These are phyloP conservation scores for Debaryomyces sp. DNA, from an alignment of 1,139 yeast genomes.

Conservation along the genomic window DNA sequence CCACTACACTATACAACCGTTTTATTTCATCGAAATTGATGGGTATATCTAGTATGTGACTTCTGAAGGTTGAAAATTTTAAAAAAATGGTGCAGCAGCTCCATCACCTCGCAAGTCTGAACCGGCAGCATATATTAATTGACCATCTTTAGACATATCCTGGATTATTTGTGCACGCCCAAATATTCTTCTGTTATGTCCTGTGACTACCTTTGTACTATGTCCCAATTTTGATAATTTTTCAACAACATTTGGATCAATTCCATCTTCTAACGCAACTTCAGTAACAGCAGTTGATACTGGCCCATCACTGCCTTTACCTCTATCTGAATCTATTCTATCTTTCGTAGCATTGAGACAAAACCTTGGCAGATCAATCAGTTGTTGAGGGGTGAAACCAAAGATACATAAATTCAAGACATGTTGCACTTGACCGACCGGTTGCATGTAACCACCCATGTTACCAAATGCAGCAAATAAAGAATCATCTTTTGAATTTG, in stretches of 20 bases:
- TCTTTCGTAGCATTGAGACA: slow-evolving; percentile 58
- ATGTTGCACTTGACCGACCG: slow-evolving; percentile 84
- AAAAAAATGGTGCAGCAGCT: slow-evolving; percentile 56
- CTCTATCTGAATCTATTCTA: slow-evolving; percentile 46
- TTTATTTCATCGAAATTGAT: not conserved
- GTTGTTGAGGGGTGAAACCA: slow-evolving; percentile 71
- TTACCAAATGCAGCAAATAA: slow-evolving; percentile 76
- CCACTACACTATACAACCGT: slow-evolving; percentile 42
- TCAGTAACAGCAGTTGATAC: slow-evolving; percentile 59
- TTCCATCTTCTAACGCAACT: slow-evolving; percentile 70
- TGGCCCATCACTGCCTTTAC: slow-evolving; percentile 71
- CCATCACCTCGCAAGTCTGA: slow-evolving; percentile 85
- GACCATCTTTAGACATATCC: slow-evolving; percentile 41
- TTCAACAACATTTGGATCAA: slow-evolving; percentile 43
- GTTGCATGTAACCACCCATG: slow-evolving; percentile 90
- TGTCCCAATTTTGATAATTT: slow-evolving; percentile 61
- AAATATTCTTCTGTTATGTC: slow-evolving; percentile 49
- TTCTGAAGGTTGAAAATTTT: not conserved
- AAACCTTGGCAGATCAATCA: slow-evolving; percentile 76
- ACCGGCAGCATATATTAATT: slow-evolving; percentile 65
- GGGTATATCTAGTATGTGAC: not conserved
- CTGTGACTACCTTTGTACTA: slow-evolving; percentile 46
- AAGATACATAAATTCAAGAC: slow-evolving; percentile 65
- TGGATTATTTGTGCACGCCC: slow-evolving; percentile 80
- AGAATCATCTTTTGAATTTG: slow-evolving; percentile 28